phyloP scores from a whole-genome alignment of 1,139 yeast species.

The Hemisphaericaspora xylanilytica region DNA sequence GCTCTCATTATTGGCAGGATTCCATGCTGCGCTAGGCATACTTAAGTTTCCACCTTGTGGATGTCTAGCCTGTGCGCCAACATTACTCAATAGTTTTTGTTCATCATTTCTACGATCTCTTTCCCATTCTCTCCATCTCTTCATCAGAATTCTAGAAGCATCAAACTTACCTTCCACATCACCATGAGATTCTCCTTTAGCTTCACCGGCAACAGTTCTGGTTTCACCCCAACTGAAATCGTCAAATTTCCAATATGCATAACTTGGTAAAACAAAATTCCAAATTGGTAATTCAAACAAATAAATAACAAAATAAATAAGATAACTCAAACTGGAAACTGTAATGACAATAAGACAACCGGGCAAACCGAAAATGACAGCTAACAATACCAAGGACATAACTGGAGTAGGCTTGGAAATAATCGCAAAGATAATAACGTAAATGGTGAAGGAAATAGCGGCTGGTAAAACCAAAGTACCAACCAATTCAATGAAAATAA shows the following conservation, averaged over 20 bases:
- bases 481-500: conserved; percentile 78
- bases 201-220: conserved; percentile 76
- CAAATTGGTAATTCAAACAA: conserved; percentile 85
- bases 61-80: not conserved
- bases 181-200: conserved; percentile 59
- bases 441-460: conserved; percentile 82
- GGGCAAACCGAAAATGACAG: conserved; percentile 84
- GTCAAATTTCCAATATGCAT: conserved; percentile 96
- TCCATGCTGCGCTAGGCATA: conserved; percentile 50
- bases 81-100: conserved; percentile 9
- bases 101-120: conserved; percentile 51
- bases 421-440: conserved; percentile 75
- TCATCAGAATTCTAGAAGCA: conserved; percentile 82
- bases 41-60: conserved; percentile 21
- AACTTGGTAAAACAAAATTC: conserved; percentile 88
- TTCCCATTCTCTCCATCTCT: conserved; percentile 93
- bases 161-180: conserved; percentile 80
- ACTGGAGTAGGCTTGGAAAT: conserved; percentile 81
- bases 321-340: conserved; percentile 71
- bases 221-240: conserved; percentile 99
- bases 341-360: conserved; percentile 86
- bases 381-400: conserved; percentile 76
- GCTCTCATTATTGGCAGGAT: conserved; percentile 36
- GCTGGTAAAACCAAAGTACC: conserved; percentile 94
- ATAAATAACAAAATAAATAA: conserved; percentile 81